Evolutionary conservation across 1,139 yeast genomes (phyloP).

Genomic region (Wickerhamomyces sp.): DNA sequence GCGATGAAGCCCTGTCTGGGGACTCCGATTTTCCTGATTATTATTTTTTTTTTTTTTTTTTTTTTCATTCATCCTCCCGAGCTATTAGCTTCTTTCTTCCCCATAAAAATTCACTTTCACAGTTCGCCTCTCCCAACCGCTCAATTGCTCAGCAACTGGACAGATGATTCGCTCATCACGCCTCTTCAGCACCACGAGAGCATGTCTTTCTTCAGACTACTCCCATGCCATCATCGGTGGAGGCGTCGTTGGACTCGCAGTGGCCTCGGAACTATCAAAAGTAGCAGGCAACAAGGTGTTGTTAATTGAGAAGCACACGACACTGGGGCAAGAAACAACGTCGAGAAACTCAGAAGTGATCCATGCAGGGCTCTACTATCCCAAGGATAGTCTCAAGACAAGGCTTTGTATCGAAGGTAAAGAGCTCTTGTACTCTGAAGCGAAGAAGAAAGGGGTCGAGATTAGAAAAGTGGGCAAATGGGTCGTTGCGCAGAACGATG

Average conservation of each 20-base stretch:
- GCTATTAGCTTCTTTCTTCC: no score
- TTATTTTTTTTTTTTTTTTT: no score
- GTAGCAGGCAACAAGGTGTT: constrained; percentile 45
- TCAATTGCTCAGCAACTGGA: no score
- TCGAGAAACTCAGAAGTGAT: constrained; percentile 88
- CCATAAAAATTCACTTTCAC: no score
- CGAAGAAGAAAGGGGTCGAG: constrained; percentile 47
- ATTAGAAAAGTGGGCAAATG: constrained; percentile 74
- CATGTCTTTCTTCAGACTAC: no score
- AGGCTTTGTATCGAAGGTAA: constrained; percentile 73
- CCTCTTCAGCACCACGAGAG: no score
- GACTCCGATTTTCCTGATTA: no score
- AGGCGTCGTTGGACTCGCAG: constrained; percentile 81
- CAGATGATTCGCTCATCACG: no score
- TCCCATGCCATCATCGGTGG: constrained; percentile 84
- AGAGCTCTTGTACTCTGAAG: constrained; percentile 52
- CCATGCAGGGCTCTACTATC: constrained; percentile 87
- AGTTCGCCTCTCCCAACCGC: no score
- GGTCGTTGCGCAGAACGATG: constrained; percentile 76
- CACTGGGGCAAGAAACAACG: constrained; percentile 74
- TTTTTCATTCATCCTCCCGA: no score
- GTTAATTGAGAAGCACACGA: constrained; percentile 61
- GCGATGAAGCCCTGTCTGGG: no score
- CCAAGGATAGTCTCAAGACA: constrained; percentile 61
- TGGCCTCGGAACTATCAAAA: constrained; percentile 65